Evolutionary conservation across 2,329 filamentous ascomycete species (phyloP), one percentile per base, ranked within the genome.

Genomic region (Podosphaera xanthii): DNA sequence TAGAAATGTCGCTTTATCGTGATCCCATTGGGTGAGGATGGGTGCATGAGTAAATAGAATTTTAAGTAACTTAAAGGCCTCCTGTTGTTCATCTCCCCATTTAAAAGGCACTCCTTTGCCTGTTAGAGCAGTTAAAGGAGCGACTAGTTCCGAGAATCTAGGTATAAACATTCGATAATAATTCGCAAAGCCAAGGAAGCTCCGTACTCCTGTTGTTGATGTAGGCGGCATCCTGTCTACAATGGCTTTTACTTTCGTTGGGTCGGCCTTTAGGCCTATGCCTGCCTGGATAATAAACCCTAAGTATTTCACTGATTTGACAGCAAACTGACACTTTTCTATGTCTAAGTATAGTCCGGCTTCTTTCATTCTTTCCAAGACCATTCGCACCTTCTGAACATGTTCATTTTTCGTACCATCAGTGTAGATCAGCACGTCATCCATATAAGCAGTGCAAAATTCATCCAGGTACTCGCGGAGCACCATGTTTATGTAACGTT

Each of bases 261-360:
- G n/a, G 30, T 57, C 54, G n/a, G 36, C 38, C 14, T 12, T 1
- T 12, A 57, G 12, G 14, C 54, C 33, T 42, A 14, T 35, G 14
- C 35, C 35, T 14, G 54, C 8, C 30, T 31, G 6, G 31, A 57
- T 42, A 8, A 57, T 42, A 40, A 38, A 57, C n/a, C 54, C 35
- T 42, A 57, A 3, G 46, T 56, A 60, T 34, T 59, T 59, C 8
- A 52, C 54, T 22, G 33, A 31, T 4, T 36, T 57, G 44, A 55
- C 31, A 35, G 35, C 12, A 38, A 59, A 59, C 34, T 59, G 22
- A n/a, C 31, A 58, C 40, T 60, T 60, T 31, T 42, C 48, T 34
- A 60, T 46, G 40, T 60, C 34, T 3, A 46, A 36, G 12, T 56
- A 33, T 9, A 60, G 38, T 9, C 48, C 42, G 7, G 49, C 56